These are phyloP conservation scores for Eragrostis nindensis DNA, from an alignment of 176 grass and related monocot genomes.

Conservation along the genomic window DNA sequence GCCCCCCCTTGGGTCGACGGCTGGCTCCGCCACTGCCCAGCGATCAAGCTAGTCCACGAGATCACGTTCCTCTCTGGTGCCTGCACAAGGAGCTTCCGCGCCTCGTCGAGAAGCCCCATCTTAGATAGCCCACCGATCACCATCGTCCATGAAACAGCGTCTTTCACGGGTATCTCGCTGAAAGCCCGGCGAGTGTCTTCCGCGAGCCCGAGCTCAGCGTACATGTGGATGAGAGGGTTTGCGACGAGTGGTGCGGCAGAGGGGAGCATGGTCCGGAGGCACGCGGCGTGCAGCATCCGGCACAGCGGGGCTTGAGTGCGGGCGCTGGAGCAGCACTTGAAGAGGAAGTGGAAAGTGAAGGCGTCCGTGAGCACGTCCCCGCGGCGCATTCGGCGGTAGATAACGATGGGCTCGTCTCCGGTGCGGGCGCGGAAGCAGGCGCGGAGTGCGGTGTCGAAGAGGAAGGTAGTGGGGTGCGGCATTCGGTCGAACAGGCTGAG, in stretches of 20 bases:
- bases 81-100: conserved; percentile 42
- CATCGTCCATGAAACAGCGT: conserved; percentile 59
- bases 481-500: conserved; percentile 63
- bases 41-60: conserved; percentile 71
- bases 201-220: conserved; percentile 40
- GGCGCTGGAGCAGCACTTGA: conserved; percentile 50
- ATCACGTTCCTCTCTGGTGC: conserved; percentile 65
- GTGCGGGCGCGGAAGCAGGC: conserved; percentile 34
- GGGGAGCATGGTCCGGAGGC: conserved; percentile 37
- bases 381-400: conserved; percentile 51
- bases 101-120: conserved; percentile 44
- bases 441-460: conserved; percentile 63
- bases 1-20: too few species aligned
- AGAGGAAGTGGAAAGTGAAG: conserved; percentile 75
- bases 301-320: background rate
- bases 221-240: conserved; percentile 67
- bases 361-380: conserved; percentile 25
- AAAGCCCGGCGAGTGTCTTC: conserved; percentile 50
- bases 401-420: background rate
- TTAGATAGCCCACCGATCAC: conserved; percentile 60
- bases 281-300: conserved; percentile 55
- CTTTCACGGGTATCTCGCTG: conserved; percentile 40
- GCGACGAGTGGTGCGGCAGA: conserved; percentile 1
- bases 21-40: too few species aligned
- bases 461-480: conserved; percentile 40